Percentiles rank a stretch among this genome's conserved stretches.
Evolutionary conservation across 805 yeast species (phyloP).

Genomic region (Saturnispora bothae): DNA sequence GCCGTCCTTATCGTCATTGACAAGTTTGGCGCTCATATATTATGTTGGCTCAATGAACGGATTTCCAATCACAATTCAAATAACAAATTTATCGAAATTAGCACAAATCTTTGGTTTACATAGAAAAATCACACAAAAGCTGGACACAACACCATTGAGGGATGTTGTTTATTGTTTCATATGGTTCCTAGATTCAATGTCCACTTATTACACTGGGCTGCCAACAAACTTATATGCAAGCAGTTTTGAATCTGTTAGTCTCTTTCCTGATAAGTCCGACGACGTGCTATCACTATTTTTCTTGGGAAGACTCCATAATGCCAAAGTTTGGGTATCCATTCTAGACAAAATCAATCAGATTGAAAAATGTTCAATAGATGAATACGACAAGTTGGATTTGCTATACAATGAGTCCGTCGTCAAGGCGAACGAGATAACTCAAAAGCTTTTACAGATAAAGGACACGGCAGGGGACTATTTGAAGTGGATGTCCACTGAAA

Average conservation of each 20-base stretch:
- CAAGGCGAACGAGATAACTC: conserved; percentile 10
- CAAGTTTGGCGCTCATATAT: conserved; percentile 13
- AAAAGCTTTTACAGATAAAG: conserved; percentile 4
- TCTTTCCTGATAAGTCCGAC: conserved; percentile 10
- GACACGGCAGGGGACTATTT: conserved; percentile 4
- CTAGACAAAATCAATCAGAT: conserved; percentile 16
- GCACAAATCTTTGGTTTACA: conserved; percentile 17
- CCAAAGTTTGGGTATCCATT: conserved; percentile 12
- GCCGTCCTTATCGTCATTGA: conserved; percentile 17
- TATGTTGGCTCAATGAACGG: conserved; percentile 19
- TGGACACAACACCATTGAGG: conserved; percentile 11
- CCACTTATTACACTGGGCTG: conserved; percentile 17
- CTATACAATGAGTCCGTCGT: conserved; percentile 8
- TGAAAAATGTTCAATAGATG: conserved; percentile 5
- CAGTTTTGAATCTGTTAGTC: conserved; percentile 13
- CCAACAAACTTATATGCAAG: conserved; percentile 15
- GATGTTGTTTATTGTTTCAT: conserved; percentile 17
- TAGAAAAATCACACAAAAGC: conserved; percentile 10
- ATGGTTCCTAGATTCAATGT: conserved; percentile 16
- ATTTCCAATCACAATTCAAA: conserved; percentile 11
- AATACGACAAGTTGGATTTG: conserved; percentile 8
- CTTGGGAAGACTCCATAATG: conserved; percentile 14
- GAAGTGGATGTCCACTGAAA: conserved; percentile 15
- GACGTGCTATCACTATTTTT: conserved; percentile 12
- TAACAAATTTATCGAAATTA: conserved; percentile 12